These are phyloP conservation scores for Kwoniella dendrophila DNA, from an alignment of 768 basidiomycete genomes.

Conservation along the genomic window DNA sequence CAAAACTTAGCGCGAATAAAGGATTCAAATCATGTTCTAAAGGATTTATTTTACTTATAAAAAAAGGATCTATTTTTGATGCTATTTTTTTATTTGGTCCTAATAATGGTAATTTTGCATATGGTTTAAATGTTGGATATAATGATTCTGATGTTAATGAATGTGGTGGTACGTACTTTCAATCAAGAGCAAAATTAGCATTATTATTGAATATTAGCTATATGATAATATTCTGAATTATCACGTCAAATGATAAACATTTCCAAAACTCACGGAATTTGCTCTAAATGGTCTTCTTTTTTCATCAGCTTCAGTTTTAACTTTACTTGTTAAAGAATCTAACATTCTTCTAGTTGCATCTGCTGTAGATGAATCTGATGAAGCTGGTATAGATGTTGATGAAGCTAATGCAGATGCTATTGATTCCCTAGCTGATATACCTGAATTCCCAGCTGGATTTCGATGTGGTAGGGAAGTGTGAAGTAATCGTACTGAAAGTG, in stretches of 20 bases:
- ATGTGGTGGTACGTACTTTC: slow-evolving; percentile 13
- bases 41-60: slow-evolving; percentile 73
- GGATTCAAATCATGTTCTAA: slow-evolving; percentile 63
- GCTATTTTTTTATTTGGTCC: slow-evolving; percentile 66
- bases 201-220: too few relatives aligned
- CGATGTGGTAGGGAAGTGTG: slow-evolving; percentile 23
- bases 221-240: neutral
- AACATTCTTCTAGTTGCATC: slow-evolving; percentile 11
- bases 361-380: slow-evolving; percentile 2
- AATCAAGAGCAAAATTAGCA: neutral
- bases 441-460: slow-evolving; percentile 5
- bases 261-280: slow-evolving; percentile 10
- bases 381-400: neutral
- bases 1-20: slow-evolving; percentile 32
- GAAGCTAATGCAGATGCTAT: slow-evolving; percentile 8
- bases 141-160: slow-evolving; percentile 9
- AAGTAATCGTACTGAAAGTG: slow-evolving; percentile 14
- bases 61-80: slow-evolving; percentile 67
- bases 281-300: slow-evolving; percentile 12
- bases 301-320: slow-evolving; percentile 16
- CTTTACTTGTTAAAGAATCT: slow-evolving; percentile 8
- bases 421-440: slow-evolving; percentile 1
- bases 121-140: slow-evolving; percentile 15
- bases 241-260: neutral
- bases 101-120: slow-evolving; percentile 57